A percentile compares a stretch with the other conserved stretches of the same genome.
These are phyloP conservation scores for Hygrophoropsis aurantiaca DNA, from an alignment of 768 basidiomycete genomes.

Conservation along the genomic window DNA sequence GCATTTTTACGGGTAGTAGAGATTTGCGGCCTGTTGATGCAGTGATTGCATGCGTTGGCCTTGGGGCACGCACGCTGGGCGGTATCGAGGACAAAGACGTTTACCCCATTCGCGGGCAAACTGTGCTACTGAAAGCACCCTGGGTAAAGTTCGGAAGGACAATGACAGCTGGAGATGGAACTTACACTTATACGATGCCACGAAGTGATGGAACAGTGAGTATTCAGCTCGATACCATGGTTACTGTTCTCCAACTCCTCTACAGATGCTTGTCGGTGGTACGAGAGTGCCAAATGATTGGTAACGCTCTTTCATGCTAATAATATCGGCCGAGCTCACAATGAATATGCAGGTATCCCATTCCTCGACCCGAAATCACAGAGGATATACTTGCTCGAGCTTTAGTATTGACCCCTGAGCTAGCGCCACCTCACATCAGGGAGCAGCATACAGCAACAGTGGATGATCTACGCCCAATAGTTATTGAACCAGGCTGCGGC, in stretches of 20 bases:
- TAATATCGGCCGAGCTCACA: not conserved
- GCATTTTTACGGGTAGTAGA: slow-evolving; percentile 12
- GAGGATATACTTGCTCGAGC: slow-evolving; percentile 53
- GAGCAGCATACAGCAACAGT: slow-evolving; percentile 44
- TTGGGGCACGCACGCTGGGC: slow-evolving; percentile 54
- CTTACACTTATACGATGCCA: slow-evolving; percentile 37
- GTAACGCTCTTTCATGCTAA: slow-evolving; percentile 27
- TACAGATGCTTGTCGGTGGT: slow-evolving; percentile 59
- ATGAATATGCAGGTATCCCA: slow-evolving; percentile 51
- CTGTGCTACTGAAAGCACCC: slow-evolving; percentile 43
- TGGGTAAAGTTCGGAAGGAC: slow-evolving; percentile 44
- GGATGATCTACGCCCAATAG: slow-evolving; percentile 47
- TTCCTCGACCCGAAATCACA: slow-evolving; percentile 62
- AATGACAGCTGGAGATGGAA: slow-evolving; percentile 28
- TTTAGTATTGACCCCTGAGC: slow-evolving; percentile 53
- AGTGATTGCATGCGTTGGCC: slow-evolving; percentile 68
- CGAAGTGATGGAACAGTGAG: slow-evolving; percentile 39
- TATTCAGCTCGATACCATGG: slow-evolving; percentile 1
- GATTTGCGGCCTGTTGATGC: slow-evolving; percentile 38
- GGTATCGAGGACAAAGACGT: slow-evolving; percentile 51
- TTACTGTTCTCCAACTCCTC: not conserved
- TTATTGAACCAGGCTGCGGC: slow-evolving; percentile 58
- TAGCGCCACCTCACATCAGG: slow-evolving; percentile 55
- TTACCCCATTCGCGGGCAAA: slow-evolving; percentile 49
- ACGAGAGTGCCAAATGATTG: slow-evolving; percentile 62